Evolutionary conservation across 1,139 yeast species (phyloP), one percentile per base, ranked within the genome.

Genomic region (Geotrichum cucujoidarum): DNA sequence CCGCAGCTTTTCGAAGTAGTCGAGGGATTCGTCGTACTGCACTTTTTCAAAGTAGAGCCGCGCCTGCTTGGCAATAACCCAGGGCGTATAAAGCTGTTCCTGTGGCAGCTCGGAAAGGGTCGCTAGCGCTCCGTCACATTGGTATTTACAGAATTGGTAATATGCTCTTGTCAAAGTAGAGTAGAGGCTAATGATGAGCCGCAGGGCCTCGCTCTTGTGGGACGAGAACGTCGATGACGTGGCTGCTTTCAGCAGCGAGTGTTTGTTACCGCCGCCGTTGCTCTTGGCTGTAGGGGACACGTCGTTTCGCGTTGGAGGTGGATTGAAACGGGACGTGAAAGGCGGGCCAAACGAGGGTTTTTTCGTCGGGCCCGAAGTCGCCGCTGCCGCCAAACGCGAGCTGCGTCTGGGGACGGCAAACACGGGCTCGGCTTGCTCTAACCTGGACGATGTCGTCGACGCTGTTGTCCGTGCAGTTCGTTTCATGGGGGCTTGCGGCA

Each of bases 1-100:
- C 45, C 96, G 74, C 48, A 92, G 70, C 56, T 74, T 74, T 27
- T 71, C 68, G 60, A 86, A 92, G 57, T 76, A 81, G 44, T 70
- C 64, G 53, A 81, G 84, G 4, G 95, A 78, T 63, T 83, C 85
- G 51, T 80, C 81, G 65, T 92, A 92, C 62, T 89, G 85, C 21
- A 86, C 94, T 57, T 85, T 80, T 63, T 92, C 98, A 66, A 84
- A 90, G 64, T 88, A 88, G 44, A 88, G 70, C 54, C 89, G 72
- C 0, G 95, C 98, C 27, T 85, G 66, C 59, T 83, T 82, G 35
- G 90, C 77, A 46, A 87, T 72, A 7, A 89, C 95, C 89, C 95
- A 89, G 0, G 97, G 95, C 14, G 95, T 82, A 37, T 79, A 74
- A 47, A 76, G 72, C 57, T 87, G 95, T 20, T 70, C 61, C 7